These are phyloP conservation scores for Pyricularia sp. DNA, from an alignment of 2,329 filamentous ascomycete genomes.

Conservation along the genomic window DNA sequence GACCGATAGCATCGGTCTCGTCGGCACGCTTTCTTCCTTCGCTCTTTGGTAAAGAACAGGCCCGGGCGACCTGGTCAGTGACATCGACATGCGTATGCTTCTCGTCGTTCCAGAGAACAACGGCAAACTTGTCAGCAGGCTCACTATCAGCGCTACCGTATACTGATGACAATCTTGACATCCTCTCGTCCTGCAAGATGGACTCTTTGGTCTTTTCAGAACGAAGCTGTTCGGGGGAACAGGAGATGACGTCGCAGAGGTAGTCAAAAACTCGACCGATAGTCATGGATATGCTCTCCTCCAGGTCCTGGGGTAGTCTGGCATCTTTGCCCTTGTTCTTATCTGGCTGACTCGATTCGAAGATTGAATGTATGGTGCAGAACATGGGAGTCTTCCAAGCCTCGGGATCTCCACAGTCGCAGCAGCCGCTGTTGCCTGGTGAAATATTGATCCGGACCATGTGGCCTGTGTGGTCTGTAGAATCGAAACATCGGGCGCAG, in stretches of 20 bases:
- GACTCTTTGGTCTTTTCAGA: conserved; percentile 71
- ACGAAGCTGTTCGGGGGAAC: conserved; percentile 88
- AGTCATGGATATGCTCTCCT: conserved; percentile 70
- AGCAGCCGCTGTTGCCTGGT: conserved; percentile 34
- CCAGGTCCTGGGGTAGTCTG: conserved; percentile 60
- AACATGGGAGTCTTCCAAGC: conserved; percentile 81
- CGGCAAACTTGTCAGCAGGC: conserved; percentile 60
- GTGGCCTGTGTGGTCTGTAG: conserved; percentile 88
- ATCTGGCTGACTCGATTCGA: conserved; percentile 22
- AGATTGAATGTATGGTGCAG: conserved; percentile 83
- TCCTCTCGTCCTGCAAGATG: conserved; percentile 68
- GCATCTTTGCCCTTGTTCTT: conserved; percentile 51
- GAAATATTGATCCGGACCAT: conserved; percentile 61
- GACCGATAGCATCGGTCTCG: conserved; percentile 79
- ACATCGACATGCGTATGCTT: conserved; percentile 95
- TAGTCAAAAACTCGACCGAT: conserved; percentile 81
- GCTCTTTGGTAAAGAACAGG: conserved; percentile 58
- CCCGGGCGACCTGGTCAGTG: conserved; percentile 75
- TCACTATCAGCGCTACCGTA: conserved; percentile 60
- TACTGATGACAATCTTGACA: conserved; percentile 61
- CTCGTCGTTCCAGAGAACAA: conserved; percentile 95
- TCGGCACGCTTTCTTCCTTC: conserved; percentile 66
- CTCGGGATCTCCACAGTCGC: conserved; percentile 91
- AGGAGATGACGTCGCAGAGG: conserved; percentile 94
- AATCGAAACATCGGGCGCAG: conserved; percentile 87